Conservation (phyloP, 2,329 filamentous ascomycete genomes). For the Paramyrothecium sp. region DNA sequence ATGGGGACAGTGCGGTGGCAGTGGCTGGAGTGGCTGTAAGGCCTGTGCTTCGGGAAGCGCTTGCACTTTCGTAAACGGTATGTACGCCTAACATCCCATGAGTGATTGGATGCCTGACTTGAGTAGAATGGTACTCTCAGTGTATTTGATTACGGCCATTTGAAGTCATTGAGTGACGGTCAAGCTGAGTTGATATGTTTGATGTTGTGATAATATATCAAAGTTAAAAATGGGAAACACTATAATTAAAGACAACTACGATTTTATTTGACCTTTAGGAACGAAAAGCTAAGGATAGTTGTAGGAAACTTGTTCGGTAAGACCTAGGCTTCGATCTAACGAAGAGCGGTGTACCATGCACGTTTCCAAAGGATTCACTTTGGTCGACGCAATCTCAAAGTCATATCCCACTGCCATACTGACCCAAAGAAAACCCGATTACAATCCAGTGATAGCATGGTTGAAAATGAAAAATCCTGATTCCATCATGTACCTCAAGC, state of each 20-base stretch:
- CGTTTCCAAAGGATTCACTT: not conserved
- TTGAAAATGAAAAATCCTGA: not conserved
- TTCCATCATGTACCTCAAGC: not conserved
- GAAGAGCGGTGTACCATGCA: not conserved
- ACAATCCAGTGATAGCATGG: not conserved
- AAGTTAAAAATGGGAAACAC: not conserved
- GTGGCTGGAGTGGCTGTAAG: not conserved
- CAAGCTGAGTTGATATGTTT: too few relatives aligned
- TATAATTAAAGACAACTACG: not conserved
- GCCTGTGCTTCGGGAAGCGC: not conserved
- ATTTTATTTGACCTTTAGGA: not conserved
- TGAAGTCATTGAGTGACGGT: too few relatives aligned
- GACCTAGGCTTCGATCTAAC: not conserved
- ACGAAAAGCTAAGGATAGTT: too few relatives aligned
- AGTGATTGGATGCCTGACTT: too few relatives aligned
- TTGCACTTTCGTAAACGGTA: not conserved
- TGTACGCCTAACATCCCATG: not conserved
- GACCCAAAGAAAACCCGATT: not conserved
- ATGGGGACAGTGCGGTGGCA: slow-evolving; percentile 1
- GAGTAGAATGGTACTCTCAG: too few relatives aligned
- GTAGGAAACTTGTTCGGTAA: not conserved
- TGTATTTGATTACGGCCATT: too few relatives aligned
- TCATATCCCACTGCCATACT: not conserved
- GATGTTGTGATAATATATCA: too few relatives aligned
- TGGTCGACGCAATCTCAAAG: not conserved